A percentile compares a stretch with the other conserved stretches of the same genome.
phyloP scores from a whole-genome alignment of 129 eudicot genomes.

The Mikania micrantha region DNA sequence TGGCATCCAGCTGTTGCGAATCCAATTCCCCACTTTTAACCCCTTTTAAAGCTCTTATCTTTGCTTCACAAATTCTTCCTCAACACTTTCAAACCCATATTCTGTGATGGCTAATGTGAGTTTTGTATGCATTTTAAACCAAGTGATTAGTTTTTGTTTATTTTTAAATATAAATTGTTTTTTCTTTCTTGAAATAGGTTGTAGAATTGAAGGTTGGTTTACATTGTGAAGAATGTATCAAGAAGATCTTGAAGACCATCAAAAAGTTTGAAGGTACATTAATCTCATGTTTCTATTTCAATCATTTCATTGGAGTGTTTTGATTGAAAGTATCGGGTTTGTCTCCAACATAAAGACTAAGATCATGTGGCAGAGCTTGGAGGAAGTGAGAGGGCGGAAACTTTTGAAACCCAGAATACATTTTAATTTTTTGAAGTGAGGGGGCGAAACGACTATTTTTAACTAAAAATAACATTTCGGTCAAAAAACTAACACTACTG shows the following conservation, averaged over 20 bases:
- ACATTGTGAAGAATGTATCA: conserved; percentile 92
- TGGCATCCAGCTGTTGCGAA: conserved; percentile 30
- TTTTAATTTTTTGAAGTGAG: no score
- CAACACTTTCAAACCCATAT: no score
- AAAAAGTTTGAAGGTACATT: conserved; percentile 83
- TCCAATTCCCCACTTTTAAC: conserved; percentile 22
- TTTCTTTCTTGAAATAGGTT: conserved; percentile 29
- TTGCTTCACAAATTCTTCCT: conserved; percentile 19
- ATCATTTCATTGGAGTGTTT: background rate
- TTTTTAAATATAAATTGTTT: background rate
- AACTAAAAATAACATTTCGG: no score
- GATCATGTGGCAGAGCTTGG: no score
- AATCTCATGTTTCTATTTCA: background rate
- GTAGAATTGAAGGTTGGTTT: conserved; percentile 92
- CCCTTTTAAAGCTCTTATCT: conserved; percentile 15
- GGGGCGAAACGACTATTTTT: no score
- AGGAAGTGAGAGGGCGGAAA: no score
- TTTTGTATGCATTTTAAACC: conserved; percentile 9
- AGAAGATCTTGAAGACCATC: conserved; percentile 85
- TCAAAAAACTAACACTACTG: no score
- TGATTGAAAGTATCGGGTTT: background rate
- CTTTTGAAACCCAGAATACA: no score
- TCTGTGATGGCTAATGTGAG: conserved; percentile 34
- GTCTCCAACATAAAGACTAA: background rate
- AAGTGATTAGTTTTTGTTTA: background rate